Evolutionary conservation across 805 yeast genomes (phyloP), one percentile per base, ranked within the genome.

Genomic region (Teunomyces aglyptinius): DNA sequence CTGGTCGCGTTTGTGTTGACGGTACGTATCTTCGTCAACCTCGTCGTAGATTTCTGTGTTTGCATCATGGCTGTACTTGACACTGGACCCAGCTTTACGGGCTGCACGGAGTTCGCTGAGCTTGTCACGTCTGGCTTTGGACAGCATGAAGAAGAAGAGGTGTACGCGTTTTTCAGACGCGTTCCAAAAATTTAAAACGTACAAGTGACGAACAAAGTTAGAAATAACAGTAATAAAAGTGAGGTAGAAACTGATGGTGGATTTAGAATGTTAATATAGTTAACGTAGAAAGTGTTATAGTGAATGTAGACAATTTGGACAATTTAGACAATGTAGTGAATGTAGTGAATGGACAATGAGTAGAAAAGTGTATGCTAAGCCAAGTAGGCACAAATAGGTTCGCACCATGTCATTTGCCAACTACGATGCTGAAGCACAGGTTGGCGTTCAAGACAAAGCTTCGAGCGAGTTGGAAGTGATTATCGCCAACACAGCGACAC

Each of bases 41-140:
- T 89, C 91, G 57, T 92, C 97, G 61, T 91, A 94, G 49, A 92
- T 81, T 13, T 72, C 77, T 12, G 73, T 78, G n/a, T 71, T 77
- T 36, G 75, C 76, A 24, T 71, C 71, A 15, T 74, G 71, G 13
- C 57, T 56, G n/a, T 65, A 60, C 5, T 69, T 65, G 35, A 49
- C 19, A 31, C 78, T 65, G 47, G 73, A 71, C 6, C 82, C 84
- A 2, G 86, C 81, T 18, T 77, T 75, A 62, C 89, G 75, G 16
- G 90, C 82, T 47, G 77, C 83, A 47, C 83, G 75, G 44, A 86
- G 73, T 50, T 82, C 77, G 53, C 80, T 84, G 22, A 86, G 68
- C 65, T 79, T 83, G 44, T 74, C 70, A 41, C 65, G 66, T 41
- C 66, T 71, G 45, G 64, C 54, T 50, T 65, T 60, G 20, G 68